Conservation (phyloP, 75 land plant genomes). For the Cunninghamia lanceolata region DNA sequence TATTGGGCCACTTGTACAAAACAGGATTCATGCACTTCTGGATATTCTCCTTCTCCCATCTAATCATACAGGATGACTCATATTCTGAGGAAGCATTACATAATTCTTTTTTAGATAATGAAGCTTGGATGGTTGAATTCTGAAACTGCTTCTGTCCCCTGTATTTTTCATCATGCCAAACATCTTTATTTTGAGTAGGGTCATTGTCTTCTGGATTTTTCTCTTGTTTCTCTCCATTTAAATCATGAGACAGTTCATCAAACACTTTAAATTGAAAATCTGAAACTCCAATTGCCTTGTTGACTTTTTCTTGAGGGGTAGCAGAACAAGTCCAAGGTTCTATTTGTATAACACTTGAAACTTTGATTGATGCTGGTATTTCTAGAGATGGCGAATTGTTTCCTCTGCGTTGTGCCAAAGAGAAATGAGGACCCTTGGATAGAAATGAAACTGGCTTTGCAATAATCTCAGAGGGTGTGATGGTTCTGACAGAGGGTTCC, state of each 20-base stretch:
- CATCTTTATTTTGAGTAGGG: not conserved
- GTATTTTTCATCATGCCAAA: not conserved
- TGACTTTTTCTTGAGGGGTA: not conserved
- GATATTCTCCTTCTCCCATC: conserved; percentile 1
- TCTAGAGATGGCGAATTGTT: conserved; percentile 18
- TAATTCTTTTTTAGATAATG: not conserved
- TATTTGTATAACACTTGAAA: not conserved
- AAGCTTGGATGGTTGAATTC: not conserved
- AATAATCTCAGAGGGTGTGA: not conserved
- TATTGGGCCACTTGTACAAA: conserved; percentile 40
- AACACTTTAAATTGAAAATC: conserved; percentile 5
- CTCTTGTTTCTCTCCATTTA: not conserved
- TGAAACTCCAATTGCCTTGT: not conserved
- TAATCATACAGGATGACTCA: not conserved
- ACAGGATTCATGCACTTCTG: conserved; percentile 8
- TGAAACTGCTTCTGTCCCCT: not conserved
- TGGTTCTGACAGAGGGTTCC: conserved; percentile 5
- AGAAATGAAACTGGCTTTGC: conserved; percentile 5
- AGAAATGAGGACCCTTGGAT: conserved; percentile 12
- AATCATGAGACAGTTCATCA: not conserved
- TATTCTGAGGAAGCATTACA: not conserved
- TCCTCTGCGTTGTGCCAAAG: conserved; percentile 35
- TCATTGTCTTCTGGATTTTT: not conserved
- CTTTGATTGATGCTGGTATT: conserved; percentile 8
- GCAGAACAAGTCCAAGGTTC: not conserved